phyloP scores from a whole-genome alignment of 768 basidiomycete species.

The Leccinum uliginosum region DNA sequence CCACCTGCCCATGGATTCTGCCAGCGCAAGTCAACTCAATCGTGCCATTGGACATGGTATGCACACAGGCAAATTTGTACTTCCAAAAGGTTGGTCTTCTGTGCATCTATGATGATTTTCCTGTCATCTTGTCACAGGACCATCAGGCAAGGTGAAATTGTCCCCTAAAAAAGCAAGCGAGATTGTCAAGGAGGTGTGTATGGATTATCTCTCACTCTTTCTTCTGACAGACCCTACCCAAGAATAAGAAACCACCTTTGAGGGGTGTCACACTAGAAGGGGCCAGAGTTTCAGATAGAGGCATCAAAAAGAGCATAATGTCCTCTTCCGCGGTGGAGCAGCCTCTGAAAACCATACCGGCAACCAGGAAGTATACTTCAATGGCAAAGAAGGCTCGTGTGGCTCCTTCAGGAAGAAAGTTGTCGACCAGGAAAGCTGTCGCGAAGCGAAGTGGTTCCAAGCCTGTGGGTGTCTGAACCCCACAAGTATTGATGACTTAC shows the following conservation, averaged over 20 bases:
- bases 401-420: slow-evolving; percentile 6
- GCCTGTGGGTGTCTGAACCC: slow-evolving; percentile 5
- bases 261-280: background rate
- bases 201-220: background rate
- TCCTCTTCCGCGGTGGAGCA: background rate
- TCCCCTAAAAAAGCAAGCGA: slow-evolving; percentile 10
- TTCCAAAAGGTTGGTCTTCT: slow-evolving; percentile 47
- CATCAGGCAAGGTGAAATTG: slow-evolving; percentile 27
- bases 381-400: slow-evolving; percentile 24
- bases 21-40: slow-evolving; percentile 45
- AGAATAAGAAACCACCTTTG: slow-evolving; percentile 14
- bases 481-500: background rate
- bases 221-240: background rate
- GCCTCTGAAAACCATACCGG: background rate
- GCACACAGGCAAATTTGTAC: slow-evolving; percentile 46
- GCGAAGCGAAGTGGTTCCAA: slow-evolving; percentile 3
- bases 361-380: slow-evolving; percentile 22
- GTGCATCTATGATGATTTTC: background rate
- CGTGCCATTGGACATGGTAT: slow-evolving; percentile 52
- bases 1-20: slow-evolving; percentile 42
- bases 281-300: background rate
- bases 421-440: slow-evolving; percentile 2
- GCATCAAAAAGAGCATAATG: background rate
- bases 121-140: slow-evolving; percentile 9
- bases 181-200: slow-evolving; percentile 15